Conservation (phyloP, 805 yeast genomes). For the Ogataea nitratoaversa region DNA sequence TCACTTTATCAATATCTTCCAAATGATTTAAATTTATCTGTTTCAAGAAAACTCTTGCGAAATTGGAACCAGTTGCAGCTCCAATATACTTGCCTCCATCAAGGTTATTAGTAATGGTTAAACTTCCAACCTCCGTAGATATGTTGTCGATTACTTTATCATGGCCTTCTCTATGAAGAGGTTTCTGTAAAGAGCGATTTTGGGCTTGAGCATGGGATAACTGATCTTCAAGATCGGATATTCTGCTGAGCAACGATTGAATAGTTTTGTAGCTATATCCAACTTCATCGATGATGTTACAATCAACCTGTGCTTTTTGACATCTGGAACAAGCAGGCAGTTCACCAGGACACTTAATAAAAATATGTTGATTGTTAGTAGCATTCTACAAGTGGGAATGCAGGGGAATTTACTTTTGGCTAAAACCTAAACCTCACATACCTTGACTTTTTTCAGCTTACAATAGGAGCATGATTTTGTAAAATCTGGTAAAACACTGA, state of each 20-base stretch:
- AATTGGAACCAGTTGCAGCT: constrained; percentile 26
- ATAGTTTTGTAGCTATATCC: constrained; percentile 22
- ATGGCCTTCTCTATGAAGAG: not conserved
- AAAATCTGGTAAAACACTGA: constrained; percentile 12
- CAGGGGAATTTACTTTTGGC: too few relatives aligned
- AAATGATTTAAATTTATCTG: constrained; percentile 18
- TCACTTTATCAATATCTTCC: constrained; percentile 4
- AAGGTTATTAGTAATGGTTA: constrained; percentile 12
- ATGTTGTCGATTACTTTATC: constrained; percentile 19
- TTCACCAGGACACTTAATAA: constrained; percentile 20
- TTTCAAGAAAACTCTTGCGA: constrained; percentile 19
- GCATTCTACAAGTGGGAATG: too few relatives aligned
- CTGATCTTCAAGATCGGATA: constrained; percentile 14
- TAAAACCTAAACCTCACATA: constrained; percentile 13
- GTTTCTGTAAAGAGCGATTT: not conserved
- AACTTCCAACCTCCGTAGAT: constrained; percentile 24
- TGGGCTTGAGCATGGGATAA: constrained; percentile 2
- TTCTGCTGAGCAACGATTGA: constrained; percentile 8
- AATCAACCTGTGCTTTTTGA: constrained; percentile 12
- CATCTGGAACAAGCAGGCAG: constrained; percentile 20
- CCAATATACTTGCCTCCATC: constrained; percentile 21
- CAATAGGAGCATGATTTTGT: constrained; percentile 21
- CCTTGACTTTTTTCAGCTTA: constrained; percentile 22
- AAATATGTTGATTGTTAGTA: not conserved
- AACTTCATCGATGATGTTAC: constrained; percentile 20